Base-by-base conservation (phyloP, 2,329 filamentous ascomycete species). In the Orbilia brochopaga region DNA sequence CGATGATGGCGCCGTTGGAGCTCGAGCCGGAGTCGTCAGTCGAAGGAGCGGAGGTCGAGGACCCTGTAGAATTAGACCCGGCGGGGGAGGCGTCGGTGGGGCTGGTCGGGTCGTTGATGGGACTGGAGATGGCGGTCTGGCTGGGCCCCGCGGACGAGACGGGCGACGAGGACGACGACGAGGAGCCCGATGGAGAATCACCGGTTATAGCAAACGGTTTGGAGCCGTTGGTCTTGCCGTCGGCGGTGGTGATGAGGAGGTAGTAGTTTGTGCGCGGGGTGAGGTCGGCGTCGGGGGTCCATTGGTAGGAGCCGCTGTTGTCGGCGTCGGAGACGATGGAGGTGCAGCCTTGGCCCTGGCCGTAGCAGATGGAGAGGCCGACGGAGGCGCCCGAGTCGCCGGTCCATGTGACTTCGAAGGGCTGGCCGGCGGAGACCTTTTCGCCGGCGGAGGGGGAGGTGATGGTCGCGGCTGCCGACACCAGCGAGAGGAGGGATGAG, bases 1-100 rank as follows among this genome's bases (percentile, higher is more conserved):
- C 66, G 27, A 70, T 70, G 48, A 70, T 59, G 10, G 35, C 61
- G 27, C 66, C 66, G 55, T 70, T 70, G 32, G 59, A 59, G 23
- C 35, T 70, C 15, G 66, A 64, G 7, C 37, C 59, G 19, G 19
- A 40, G 40, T 51, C 40, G 11, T 17, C 17, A 13, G 32, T 6
- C 27, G 27, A 8, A 19, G 58, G 46, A 2, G 58, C 8, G 0
- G 46, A 19, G 15, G 58, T 55, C 6, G n/a, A n/a, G 3, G 35
- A 11, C 13, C 50, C n/a, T 27, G 24, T 53, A 2, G 19, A n/a
- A 37, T 23, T 42, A 13, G 13, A 6, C 32, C 7, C 6, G 37
- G 24, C 56, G 13, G 48, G 27, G 7, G 46, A 32, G 10, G 37
- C 13, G 8, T 10, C 42, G 11, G 64, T 56, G 13, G 56, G 2